A percentile compares a stretch with the other conserved stretches of the same genome.
Evolutionary conservation across 331 rosid species (phyloP).

Genomic region (Malus hybrid): DNA sequence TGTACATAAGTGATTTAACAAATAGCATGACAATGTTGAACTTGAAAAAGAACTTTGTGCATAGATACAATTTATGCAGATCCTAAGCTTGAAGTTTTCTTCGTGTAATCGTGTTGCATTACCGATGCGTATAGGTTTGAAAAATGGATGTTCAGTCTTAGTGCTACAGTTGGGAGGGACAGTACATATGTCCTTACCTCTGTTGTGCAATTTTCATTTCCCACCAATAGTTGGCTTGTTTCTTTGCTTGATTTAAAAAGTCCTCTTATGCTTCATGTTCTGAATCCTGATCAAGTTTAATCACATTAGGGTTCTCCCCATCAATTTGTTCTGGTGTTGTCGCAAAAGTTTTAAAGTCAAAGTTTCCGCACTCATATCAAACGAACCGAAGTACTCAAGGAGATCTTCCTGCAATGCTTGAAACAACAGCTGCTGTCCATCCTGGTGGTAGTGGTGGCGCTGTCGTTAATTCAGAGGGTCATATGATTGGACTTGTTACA

Average conservation of each 20-base stretch:
- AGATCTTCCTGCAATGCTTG: constrained; percentile 71
- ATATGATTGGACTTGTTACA: constrained; percentile 91
- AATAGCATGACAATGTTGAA: no score
- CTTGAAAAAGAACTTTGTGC: no score
- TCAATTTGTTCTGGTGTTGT: constrained; percentile 87
- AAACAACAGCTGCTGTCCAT: constrained; percentile 95
- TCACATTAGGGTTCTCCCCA: constrained; percentile 57
- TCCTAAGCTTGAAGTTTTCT: no score
- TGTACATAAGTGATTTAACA: no score
- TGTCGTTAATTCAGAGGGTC: constrained; percentile 75
- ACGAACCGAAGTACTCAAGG: constrained; percentile 26
- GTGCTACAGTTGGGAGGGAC: no score
- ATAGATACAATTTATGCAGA: no score
- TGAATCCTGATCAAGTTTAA: constrained; percentile 2
- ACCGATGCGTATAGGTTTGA: no score
- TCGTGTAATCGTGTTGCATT: no score
- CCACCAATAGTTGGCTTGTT: no score
- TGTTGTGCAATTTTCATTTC: not conserved
- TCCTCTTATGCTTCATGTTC: constrained; percentile 2
- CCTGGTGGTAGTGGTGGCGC: constrained; percentile 99
- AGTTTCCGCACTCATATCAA: constrained; percentile 43
- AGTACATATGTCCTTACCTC: not conserved
- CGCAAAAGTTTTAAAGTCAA: constrained; percentile 74
- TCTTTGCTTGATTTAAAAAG: not conserved
- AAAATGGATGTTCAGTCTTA: no score